A percentile compares a stretch with the other conserved stretches of the same genome.
Conservation (phyloP, 768 basidiomycete genomes). For the Leccinum obscurum region DNA sequence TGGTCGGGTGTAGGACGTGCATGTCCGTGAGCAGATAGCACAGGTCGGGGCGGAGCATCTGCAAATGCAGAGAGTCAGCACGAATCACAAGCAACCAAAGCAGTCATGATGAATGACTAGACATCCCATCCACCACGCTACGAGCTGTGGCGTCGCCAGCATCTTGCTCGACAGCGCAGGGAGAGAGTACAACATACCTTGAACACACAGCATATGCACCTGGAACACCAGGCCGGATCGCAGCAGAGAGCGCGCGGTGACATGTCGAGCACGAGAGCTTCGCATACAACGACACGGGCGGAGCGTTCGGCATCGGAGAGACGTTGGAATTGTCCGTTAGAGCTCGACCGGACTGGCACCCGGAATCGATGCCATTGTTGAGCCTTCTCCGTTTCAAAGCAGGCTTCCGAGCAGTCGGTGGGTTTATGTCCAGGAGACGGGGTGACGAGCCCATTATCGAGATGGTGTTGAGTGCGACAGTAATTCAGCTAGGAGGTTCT, state of each 20-base stretch:
- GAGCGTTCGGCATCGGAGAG: not conserved
- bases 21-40: conserved; percentile 38
- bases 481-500: not conserved
- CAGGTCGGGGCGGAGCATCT: conserved; percentile 38
- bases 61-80: conserved; percentile 8
- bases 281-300: conserved; percentile 3
- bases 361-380: conserved; percentile 18
- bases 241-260: conserved; percentile 27
- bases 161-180: not conserved
- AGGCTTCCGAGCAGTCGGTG: conserved; percentile 18
- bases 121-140: not conserved
- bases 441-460: conserved; percentile 20
- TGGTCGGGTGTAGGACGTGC: conserved; percentile 33
- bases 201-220: conserved; percentile 16
- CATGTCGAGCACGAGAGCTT: conserved; percentile 33
- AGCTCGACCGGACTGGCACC: conserved; percentile 14
- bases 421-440: conserved; percentile 12
- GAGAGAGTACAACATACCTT: conserved; percentile 16
- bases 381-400: conserved; percentile 29
- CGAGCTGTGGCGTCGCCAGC: not conserved
- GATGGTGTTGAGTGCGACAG: not conserved
- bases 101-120: not conserved
- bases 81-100: not conserved
- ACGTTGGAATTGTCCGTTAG: conserved; percentile 24
- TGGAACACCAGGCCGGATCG: conserved; percentile 18